A percentile compares a stretch with the other conserved stretches of the same genome.
Conservation (phyloP, 1,284 basidiomycete genomes). For the Rhodotorula sp. region DNA sequence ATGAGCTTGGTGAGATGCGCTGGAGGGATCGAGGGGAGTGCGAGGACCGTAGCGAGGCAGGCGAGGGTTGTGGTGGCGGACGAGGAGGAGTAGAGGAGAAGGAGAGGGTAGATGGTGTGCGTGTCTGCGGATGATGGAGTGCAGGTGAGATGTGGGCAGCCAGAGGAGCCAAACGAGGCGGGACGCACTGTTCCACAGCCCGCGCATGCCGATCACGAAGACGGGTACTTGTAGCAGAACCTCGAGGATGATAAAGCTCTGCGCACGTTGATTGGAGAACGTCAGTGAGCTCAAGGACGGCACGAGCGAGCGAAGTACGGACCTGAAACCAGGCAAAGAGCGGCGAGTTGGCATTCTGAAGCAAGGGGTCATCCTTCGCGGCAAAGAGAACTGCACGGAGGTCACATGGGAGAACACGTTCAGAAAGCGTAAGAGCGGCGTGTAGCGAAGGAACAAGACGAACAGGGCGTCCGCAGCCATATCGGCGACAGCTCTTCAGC, state of each 20-base stretch:
- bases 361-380: conserved; percentile 59
- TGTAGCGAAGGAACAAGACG: conserved; percentile 7
- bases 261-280: background rate
- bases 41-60: conserved; percentile 62
- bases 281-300: background rate
- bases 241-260: conserved; percentile 63
- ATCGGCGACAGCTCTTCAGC: conserved; percentile 49
- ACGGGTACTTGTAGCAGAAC: conserved; percentile 72
- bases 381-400: conserved; percentile 23
- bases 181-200: conserved; percentile 63
- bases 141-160: background rate
- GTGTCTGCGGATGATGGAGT: conserved; percentile 52
- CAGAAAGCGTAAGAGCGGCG: conserved; percentile 53
- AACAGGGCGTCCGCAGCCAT: conserved; percentile 27
- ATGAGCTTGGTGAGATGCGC: conserved; percentile 56
- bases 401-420: conserved; percentile 46
- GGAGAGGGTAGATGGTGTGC: conserved; percentile 56
- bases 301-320: background rate
- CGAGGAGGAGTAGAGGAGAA: conserved; percentile 72
- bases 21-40: conserved; percentile 49
- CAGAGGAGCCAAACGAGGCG: background rate
- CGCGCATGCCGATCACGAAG: conserved; percentile 66
- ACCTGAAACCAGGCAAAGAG: conserved; percentile 60
- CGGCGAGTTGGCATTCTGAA: conserved; percentile 55
- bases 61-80: conserved; percentile 73